Evolutionary conservation across 2,329 filamentous ascomycete species (phyloP).

Genomic region (Alternaria sp.): DNA sequence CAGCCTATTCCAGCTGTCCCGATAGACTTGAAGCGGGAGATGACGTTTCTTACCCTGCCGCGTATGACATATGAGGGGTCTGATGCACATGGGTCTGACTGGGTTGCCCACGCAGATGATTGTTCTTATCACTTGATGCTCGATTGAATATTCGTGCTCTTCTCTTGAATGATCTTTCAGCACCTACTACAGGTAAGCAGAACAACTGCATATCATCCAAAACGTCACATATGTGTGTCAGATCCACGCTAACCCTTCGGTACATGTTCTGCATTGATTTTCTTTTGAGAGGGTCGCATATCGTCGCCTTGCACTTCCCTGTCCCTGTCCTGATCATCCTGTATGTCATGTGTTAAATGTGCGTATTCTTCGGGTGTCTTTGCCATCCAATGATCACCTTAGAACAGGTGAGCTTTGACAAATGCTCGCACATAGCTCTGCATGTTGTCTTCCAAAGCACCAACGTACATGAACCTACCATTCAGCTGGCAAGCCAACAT

Average conservation of each 20-base stretch:
- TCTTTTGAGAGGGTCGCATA: background rate
- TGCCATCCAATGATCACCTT: background rate
- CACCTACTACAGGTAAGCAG: slow-evolving; percentile 3
- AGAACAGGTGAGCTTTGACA: background rate
- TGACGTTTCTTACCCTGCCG: slow-evolving; percentile 15
- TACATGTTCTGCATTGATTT: background rate
- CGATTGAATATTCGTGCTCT: background rate
- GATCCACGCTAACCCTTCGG: background rate
- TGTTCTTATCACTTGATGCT: background rate
- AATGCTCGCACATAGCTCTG: background rate
- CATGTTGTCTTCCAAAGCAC: background rate
- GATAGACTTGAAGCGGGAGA: slow-evolving; percentile 9
- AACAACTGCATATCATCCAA: background rate
- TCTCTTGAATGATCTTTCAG: background rate
- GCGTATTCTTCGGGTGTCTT: background rate
- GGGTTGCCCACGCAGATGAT: background rate
- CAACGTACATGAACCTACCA: background rate
- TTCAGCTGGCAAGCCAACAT: background rate
- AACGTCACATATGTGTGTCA: background rate
- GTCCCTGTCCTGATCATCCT: background rate
- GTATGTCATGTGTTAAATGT: background rate
- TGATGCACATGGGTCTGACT: background rate
- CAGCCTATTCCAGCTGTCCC: slow-evolving; percentile 2
- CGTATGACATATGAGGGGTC: slow-evolving; percentile 7
- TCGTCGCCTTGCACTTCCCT: background rate